Evolutionary conservation across 345 rosid species (phyloP), one percentile per base, ranked within the genome.

Genomic region (Pugionium dolabratum): DNA sequence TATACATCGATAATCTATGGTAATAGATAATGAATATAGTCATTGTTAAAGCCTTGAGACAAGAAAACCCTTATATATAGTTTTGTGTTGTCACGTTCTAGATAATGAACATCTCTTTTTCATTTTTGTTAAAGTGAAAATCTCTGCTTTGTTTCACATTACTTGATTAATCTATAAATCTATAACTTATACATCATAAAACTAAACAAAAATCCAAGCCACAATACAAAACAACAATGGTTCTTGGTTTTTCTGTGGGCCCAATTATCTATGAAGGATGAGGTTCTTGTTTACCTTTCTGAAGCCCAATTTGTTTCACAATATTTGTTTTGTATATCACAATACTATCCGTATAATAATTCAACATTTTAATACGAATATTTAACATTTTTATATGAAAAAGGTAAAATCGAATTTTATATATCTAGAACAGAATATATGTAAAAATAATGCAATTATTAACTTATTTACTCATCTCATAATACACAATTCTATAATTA

Each of bases 1-100:
- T n/a, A n/a, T n/a, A n/a, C n/a, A n/a, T n/a, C n/a, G n/a, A n/a
- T n/a, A n/a, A n/a, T n/a, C n/a, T n/a, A n/a, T n/a, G n/a, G n/a
- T n/a, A n/a, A n/a, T n/a, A n/a, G n/a, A n/a, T n/a, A n/a, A n/a
- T n/a, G n/a, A n/a, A n/a, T n/a, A n/a, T n/a, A n/a, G n/a, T n/a
- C n/a, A n/a, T n/a, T n/a, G n/a, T n/a, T n/a, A n/a, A n/a, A n/a
- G n/a, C n/a, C n/a, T n/a, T n/a, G n/a, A n/a, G n/a, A n/a, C n/a
- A n/a, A n/a, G n/a, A n/a, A n/a, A n/a, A n/a, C n/a, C n/a, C n/a
- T 39, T 18, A 18, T 18, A 18, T 39, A 26, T 5, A 56, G 46
- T 27, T 40, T 40, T 56, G 46, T 28, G 9, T 48, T 58, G 36
- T 41, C 62, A 41, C 62, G 62, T 58, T 58, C 48, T 58, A 41